Percentiles rank a stretch among this genome's conserved stretches.
Conservation (phyloP, 2,329 filamentous ascomycete genomes). For the Fusarium sp. region DNA sequence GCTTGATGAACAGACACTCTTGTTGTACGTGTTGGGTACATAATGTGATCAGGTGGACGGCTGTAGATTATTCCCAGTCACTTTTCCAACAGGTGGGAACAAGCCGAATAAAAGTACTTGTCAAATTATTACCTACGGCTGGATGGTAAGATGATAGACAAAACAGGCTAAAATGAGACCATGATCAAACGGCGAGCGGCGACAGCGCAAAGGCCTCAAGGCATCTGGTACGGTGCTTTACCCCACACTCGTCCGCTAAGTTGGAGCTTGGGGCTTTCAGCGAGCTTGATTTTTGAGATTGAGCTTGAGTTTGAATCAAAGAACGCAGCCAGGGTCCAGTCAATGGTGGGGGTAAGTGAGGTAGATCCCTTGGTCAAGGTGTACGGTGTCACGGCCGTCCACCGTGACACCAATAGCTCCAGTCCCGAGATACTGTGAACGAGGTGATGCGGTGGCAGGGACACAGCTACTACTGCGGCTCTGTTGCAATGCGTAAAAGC, state of each 20-base stretch:
- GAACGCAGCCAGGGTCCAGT: slow-evolving; percentile 27
- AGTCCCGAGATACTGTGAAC: slow-evolving; percentile 34
- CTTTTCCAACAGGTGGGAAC: neutral
- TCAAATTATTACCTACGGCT: neutral
- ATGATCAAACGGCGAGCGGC: slow-evolving; percentile 28
- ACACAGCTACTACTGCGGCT: slow-evolving; percentile 39
- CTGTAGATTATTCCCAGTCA: slow-evolving; percentile 1
- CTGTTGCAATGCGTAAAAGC: slow-evolving; percentile 40
- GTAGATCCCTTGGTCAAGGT: slow-evolving; percentile 30
- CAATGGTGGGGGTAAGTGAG: slow-evolving; percentile 27
- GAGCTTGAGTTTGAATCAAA: slow-evolving; percentile 28
- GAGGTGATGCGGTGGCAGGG: slow-evolving; percentile 27
- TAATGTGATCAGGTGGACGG: slow-evolving; percentile 2
- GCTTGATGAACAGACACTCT: slow-evolving; percentile 7
- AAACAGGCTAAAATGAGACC: slow-evolving; percentile 20
- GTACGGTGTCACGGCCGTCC: slow-evolving; percentile 10
- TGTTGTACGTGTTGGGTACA: neutral
- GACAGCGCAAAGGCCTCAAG: slow-evolving; percentile 22
- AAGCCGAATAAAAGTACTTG: neutral
- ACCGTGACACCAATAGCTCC: slow-evolving; percentile 17
- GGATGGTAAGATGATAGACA: neutral
- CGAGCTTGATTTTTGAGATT: slow-evolving; percentile 31
- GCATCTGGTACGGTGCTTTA: slow-evolving; percentile 28
- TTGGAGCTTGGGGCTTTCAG: slow-evolving; percentile 27
- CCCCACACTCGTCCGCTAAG: slow-evolving; percentile 40